phyloP scores from a whole-genome alignment of 1,284 basidiomycete species.

The Papiliotrema nemorosa region DNA sequence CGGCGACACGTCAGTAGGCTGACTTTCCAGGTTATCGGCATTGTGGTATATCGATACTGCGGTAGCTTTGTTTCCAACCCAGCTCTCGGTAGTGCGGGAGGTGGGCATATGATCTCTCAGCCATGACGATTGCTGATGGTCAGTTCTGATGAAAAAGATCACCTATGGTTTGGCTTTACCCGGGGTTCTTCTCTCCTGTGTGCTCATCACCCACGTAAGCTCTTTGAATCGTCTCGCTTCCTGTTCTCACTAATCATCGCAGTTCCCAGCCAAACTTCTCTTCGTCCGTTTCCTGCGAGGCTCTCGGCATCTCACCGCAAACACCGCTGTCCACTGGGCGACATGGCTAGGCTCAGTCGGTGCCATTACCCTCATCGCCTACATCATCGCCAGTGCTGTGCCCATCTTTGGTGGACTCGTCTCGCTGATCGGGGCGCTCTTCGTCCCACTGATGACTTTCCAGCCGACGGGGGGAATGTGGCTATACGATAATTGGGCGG shows the following conservation, averaged over 20 bases:
- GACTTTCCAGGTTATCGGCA: constrained; percentile 14
- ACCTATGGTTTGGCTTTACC: constrained; percentile 44
- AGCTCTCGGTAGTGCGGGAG: constrained; percentile 45
- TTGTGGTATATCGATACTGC: constrained; percentile 30
- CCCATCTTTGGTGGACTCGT: constrained; percentile 25
- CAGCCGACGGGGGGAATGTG: constrained; percentile 6
- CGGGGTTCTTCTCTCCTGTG: constrained; percentile 30
- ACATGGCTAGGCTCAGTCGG: constrained; percentile 50
- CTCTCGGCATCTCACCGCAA: constrained; percentile 57
- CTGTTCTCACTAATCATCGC: background rate
- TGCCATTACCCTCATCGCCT: constrained; percentile 10
- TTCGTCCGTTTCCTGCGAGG: constrained; percentile 62
- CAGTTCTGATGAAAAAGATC: constrained; percentile 7
- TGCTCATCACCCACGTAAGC: constrained; percentile 34
- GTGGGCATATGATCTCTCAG: too few species aligned
- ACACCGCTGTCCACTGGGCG: constrained; percentile 59
- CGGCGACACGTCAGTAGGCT: background rate
- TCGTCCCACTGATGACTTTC: constrained; percentile 11
- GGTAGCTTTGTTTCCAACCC: constrained; percentile 18
- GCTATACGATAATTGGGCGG: constrained; percentile 1
- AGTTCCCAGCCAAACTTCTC: constrained; percentile 29
- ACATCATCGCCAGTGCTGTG: constrained; percentile 20
- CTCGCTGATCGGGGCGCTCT: constrained; percentile 24
- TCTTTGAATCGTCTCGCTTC: background rate
- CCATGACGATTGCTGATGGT: too few species aligned